These are phyloP conservation scores for Neonectria sp. DNA, from an alignment of 2,329 filamentous ascomycete species.

Conservation along the genomic window DNA sequence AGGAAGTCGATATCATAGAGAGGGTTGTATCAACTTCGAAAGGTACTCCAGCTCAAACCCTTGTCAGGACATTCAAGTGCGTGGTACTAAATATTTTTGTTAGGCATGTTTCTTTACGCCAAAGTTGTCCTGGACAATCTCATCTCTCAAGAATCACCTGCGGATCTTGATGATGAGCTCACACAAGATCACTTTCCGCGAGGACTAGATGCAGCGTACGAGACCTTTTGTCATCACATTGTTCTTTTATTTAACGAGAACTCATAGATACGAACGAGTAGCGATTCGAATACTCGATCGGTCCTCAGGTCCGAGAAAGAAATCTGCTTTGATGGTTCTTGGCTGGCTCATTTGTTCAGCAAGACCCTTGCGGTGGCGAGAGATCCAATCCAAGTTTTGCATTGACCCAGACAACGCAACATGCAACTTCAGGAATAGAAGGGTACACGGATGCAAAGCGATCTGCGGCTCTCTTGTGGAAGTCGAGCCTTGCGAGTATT, in stretches of 20 bases:
- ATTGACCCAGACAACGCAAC: neutral
- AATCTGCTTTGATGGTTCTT: neutral
- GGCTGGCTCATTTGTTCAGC: constrained; percentile 3
- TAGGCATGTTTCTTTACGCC: constrained; percentile 4
- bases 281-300: neutral
- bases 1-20: neutral
- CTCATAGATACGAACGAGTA: constrained; percentile 1
- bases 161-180: constrained; percentile 4
- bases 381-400: constrained; percentile 2
- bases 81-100: too few relatives aligned
- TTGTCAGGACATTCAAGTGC: neutral
- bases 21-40: neutral
- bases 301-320: neutral
- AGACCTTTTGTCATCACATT: neutral
- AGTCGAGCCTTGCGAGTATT: neutral
- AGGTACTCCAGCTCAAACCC: neutral
- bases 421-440: neutral
- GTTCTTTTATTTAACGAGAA: neutral
- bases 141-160: neutral
- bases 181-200: neutral
- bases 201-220: constrained; percentile 1
- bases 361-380: neutral
- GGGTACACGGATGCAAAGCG: neutral
- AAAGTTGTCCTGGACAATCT: constrained; percentile 1
- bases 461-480: neutral